Evolutionary conservation across 495 filamentous ascomycete species (phyloP).

Genomic region (Bathelium albidoporum): DNA sequence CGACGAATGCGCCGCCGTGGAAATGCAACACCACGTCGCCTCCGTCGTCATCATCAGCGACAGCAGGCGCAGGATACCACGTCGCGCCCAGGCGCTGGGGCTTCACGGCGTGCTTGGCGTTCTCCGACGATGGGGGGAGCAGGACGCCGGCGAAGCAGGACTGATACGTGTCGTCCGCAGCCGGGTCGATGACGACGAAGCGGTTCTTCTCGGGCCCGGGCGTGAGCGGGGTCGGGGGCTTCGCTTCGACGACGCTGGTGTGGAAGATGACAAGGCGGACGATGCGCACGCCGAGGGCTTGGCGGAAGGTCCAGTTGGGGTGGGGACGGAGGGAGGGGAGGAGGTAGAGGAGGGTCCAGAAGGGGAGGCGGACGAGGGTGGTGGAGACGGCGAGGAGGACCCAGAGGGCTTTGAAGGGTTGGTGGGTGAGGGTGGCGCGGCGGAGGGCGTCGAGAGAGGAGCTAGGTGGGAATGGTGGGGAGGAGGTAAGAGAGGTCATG

Average conservation of each 20-base stretch:
- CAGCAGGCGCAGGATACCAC: slow-evolving; percentile 28
- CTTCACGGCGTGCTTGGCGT: slow-evolving; percentile 20
- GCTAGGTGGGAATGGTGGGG: neutral
- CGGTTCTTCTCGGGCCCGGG: slow-evolving; percentile 27
- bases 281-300: slow-evolving; percentile 26
- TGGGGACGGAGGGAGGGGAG: slow-evolving; percentile 22
- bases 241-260: slow-evolving; percentile 16
- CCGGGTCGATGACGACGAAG: slow-evolving; percentile 23
- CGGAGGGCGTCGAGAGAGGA: neutral
- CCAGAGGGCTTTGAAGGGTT: slow-evolving; percentile 32
- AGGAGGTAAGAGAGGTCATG: neutral
- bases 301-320: slow-evolving; percentile 24
- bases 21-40: slow-evolving; percentile 37
- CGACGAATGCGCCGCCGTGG: slow-evolving; percentile 42
- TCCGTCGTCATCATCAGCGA: neutral
- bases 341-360: slow-evolving; percentile 26
- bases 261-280: slow-evolving; percentile 21
- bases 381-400: slow-evolving; percentile 21
- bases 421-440: slow-evolving; percentile 16
- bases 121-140: neutral
- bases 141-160: neutral
- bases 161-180: slow-evolving; percentile 16
- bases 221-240: slow-evolving; percentile 20
- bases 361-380: slow-evolving; percentile 23
- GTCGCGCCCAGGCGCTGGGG: slow-evolving; percentile 29